Conservation (phyloP, 371 early-diverging fungal species). For the Batrachochytrium dendrobatidis region DNA sequence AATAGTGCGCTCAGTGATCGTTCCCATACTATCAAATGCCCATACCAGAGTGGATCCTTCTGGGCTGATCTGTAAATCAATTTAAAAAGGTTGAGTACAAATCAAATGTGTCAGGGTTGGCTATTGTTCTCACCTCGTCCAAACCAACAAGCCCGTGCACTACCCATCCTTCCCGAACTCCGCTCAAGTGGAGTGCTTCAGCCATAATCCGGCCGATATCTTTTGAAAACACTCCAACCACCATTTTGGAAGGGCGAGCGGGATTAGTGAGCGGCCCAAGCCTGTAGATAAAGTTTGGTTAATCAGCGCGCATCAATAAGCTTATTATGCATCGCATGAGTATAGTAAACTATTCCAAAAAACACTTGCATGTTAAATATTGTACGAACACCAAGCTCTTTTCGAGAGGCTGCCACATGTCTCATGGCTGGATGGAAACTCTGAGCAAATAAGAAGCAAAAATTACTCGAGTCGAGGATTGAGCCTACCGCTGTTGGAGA, state of each 20-base stretch:
- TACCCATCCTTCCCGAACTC: constrained; percentile 73
- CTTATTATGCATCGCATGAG: background rate
- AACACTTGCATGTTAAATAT: constrained; percentile 71
- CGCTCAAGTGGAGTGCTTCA: constrained; percentile 68
- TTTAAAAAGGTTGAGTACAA: background rate
- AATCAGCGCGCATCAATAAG: background rate
- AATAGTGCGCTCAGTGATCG: constrained; percentile 55
- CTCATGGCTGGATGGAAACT: constrained; percentile 90
- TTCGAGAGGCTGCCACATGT: constrained; percentile 65
- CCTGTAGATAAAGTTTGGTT: constrained; percentile 14
- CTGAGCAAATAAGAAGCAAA: constrained; percentile 90
- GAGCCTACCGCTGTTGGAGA: constrained; percentile 56
- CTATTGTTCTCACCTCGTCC: constrained; percentile 52
- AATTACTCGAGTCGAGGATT: constrained; percentile 54
- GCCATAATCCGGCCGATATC: constrained; percentile 75
- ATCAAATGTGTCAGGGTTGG: background rate
- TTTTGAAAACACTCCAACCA: constrained; percentile 84
- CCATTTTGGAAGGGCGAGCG: constrained; percentile 66
- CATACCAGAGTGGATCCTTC: constrained; percentile 73
- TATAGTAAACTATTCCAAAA: background rate
- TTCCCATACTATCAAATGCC: constrained; percentile 51
- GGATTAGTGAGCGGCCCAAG: constrained; percentile 92
- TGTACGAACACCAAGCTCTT: constrained; percentile 87
- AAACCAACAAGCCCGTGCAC: constrained; percentile 75
- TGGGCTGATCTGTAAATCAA: constrained; percentile 58